A percentile compares a stretch with the other conserved stretches of the same genome.
Evolutionary conservation across 2,329 filamentous ascomycete genomes (phyloP).

Genomic region (Nannizzia gypsea): DNA sequence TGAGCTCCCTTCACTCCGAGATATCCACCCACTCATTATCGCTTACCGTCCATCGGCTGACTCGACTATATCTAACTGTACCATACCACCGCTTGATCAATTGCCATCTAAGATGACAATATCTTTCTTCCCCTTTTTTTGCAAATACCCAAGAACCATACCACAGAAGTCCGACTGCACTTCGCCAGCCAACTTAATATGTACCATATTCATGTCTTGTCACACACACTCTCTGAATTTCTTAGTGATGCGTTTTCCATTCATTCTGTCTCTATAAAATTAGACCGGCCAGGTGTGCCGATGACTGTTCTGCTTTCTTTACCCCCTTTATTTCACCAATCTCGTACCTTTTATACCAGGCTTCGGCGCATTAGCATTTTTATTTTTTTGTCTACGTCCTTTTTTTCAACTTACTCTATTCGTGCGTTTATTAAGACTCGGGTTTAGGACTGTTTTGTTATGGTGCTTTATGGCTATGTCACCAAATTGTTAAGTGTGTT

Average conservation of each 20-base stretch:
- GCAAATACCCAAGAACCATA: not conserved
- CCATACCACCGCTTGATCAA: not conserved
- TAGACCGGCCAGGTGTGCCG: not conserved
- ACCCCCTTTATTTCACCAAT: not conserved
- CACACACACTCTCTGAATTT: not conserved
- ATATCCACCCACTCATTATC: not conserved
- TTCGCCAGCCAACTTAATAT: not conserved
- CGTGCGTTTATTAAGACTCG: no score
- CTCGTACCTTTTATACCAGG: not conserved
- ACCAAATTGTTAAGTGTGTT: not conserved
- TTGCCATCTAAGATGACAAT: not conserved
- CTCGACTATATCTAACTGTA: not conserved
- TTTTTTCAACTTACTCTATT: not conserved
- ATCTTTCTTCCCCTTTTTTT: not conserved
- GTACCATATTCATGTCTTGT: not conserved
- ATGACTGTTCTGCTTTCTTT: not conserved
- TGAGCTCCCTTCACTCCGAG: not conserved
- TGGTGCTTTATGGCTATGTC: not conserved
- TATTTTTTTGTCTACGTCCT: not conserved
- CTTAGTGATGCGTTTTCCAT: not conserved
- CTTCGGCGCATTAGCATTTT: not conserved
- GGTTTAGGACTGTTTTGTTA: not conserved
- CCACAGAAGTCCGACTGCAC: not conserved
- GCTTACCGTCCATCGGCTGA: not conserved
- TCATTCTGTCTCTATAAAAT: not conserved